These are phyloP conservation scores for Lachancea lanzarotensis DNA, from an alignment of 805 yeast species.

Conservation along the genomic window DNA sequence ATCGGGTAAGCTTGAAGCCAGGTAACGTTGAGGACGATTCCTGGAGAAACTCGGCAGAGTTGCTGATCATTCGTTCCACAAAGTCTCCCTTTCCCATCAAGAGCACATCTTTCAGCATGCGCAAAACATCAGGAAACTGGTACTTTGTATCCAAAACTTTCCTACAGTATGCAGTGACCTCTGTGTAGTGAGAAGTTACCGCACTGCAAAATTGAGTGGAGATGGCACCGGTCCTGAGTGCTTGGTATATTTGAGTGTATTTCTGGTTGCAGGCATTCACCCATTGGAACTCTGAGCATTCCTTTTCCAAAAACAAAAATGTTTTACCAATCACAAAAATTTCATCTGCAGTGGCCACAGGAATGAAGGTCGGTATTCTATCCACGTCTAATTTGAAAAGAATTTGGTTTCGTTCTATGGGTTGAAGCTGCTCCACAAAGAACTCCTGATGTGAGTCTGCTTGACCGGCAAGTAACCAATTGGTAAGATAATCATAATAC, in stretches of 20 bases:
- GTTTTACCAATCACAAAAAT: constrained; percentile 69
- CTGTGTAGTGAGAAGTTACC: constrained; percentile 42
- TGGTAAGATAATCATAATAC: constrained; percentile 50
- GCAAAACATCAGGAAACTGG: constrained; percentile 47
- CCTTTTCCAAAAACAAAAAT: constrained; percentile 51
- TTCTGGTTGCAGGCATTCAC: constrained; percentile 37
- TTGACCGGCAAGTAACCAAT: constrained; percentile 69
- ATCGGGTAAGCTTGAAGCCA: constrained; percentile 56
- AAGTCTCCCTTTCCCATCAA: constrained; percentile 79
- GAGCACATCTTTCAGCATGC: constrained; percentile 56
- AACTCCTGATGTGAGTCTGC: constrained; percentile 56
- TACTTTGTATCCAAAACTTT: constrained; percentile 43
- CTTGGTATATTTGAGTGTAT: constrained; percentile 16
- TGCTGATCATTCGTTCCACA: constrained; percentile 53
- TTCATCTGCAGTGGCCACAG: constrained; percentile 35
- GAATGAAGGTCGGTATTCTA: constrained; percentile 37
- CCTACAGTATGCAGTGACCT: constrained; percentile 48
- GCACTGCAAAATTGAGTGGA: constrained; percentile 28
- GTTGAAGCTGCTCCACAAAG: constrained; percentile 37
- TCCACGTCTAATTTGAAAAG: constrained; percentile 12
- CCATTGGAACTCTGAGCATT: constrained; percentile 69
- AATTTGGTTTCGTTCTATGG: background rate
- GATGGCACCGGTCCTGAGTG: constrained; percentile 1
- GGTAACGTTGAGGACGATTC: constrained; percentile 60
- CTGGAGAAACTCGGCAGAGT: constrained; percentile 47